phyloP scores from a whole-genome alignment of 2,329 filamentous ascomycete genomes.

The Colletotrichum tanaceti region DNA sequence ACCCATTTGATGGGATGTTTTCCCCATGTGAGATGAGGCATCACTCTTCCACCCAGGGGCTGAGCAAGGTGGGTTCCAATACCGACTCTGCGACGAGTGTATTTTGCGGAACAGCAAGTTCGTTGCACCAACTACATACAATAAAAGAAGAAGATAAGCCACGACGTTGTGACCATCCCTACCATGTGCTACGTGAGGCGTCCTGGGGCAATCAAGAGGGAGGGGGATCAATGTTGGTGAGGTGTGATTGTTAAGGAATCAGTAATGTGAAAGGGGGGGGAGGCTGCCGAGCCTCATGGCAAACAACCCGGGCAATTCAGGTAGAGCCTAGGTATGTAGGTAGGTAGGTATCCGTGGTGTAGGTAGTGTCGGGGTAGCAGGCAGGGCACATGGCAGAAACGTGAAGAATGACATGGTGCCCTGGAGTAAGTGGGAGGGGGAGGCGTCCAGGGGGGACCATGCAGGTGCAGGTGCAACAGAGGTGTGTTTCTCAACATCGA shows the following conservation, averaged over 20 bases:
- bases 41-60: neutral
- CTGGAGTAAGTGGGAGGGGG: neutral
- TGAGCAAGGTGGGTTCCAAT: neutral
- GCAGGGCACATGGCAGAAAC: conserved; percentile 29
- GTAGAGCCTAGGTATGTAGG: neutral
- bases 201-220: conserved; percentile 7
- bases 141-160: conserved; percentile 1
- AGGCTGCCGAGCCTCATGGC: conserved; percentile 17
- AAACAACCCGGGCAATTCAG: conserved; percentile 1
- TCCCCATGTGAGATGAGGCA: neutral
- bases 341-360: too few relatives aligned
- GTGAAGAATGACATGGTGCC: conserved; percentile 17
- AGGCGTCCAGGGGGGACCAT: neutral
- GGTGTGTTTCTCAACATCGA: conserved; percentile 6
- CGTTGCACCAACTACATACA: neutral
- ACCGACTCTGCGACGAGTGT: neutral
- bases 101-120: neutral
- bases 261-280: conserved; percentile 20
- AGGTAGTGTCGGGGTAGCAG: neutral
- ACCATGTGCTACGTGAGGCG: conserved; percentile 21
- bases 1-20: neutral
- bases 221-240: conserved; percentile 12
- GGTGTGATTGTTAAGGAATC: conserved; percentile 26
- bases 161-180: conserved; percentile 9
- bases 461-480: conserved; percentile 12